phyloP scores from a whole-genome alignment of 305 asterid species.

The Euphrasia arctica region DNA sequence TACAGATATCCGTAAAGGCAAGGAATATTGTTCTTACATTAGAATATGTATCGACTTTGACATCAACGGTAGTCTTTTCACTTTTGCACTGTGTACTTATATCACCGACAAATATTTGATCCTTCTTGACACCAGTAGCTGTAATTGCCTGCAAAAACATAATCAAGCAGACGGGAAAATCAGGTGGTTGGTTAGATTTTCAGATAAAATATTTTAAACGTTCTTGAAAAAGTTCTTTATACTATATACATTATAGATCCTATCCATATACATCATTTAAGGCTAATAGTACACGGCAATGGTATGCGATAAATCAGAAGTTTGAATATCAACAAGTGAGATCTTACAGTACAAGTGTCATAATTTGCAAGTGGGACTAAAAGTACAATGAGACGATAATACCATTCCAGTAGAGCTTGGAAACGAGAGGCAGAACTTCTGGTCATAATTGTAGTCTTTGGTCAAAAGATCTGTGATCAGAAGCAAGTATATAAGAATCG shows the following conservation, averaged over 20 bases:
- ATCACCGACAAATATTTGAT: constrained; percentile 71
- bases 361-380: background rate
- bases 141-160: constrained; percentile 59
- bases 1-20: background rate
- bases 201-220: background rate
- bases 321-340: background rate
- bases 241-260: too few relatives aligned
- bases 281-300: background rate
- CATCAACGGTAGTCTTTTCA: constrained; percentile 64
- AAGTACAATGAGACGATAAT: constrained; percentile 17
- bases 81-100: constrained; percentile 65
- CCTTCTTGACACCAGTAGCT: constrained; percentile 72
- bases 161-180: background rate
- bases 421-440: constrained; percentile 63
- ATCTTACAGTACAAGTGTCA: background rate
- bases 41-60: constrained; percentile 78
- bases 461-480: constrained; percentile 65
- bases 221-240: background rate
- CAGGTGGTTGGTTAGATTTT: background rate
- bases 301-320: background rate
- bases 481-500: background rate
- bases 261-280: too few relatives aligned
- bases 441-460: constrained; percentile 84
- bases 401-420: constrained; percentile 88
- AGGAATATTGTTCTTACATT: constrained; percentile 44